These are phyloP conservation scores for Neofusicoccum umdonicola DNA, from an alignment of 2,329 filamentous ascomycete genomes.

Conservation along the genomic window DNA sequence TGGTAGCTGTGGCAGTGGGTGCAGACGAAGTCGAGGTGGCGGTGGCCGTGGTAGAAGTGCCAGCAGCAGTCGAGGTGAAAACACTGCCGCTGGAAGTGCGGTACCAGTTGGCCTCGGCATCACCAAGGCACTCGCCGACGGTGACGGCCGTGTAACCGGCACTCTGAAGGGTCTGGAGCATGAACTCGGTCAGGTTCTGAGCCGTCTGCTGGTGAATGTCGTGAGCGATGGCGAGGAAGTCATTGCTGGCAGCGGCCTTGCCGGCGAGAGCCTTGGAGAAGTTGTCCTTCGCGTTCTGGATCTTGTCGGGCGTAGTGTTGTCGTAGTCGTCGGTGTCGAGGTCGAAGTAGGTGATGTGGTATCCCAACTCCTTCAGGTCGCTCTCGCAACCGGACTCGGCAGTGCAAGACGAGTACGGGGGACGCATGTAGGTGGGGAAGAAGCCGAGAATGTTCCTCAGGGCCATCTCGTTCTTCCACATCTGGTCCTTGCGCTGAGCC, in stretches of 20 bases:
- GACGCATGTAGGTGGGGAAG: slow-evolving; percentile 56
- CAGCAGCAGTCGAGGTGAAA: slow-evolving; percentile 26
- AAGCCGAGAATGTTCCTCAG: slow-evolving; percentile 55
- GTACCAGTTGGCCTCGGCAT: slow-evolving; percentile 49
- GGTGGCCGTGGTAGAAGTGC: slow-evolving; percentile 28
- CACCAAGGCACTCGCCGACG: slow-evolving; percentile 48
- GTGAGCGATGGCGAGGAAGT: slow-evolving; percentile 55
- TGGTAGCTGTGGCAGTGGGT: slow-evolving; percentile 16
- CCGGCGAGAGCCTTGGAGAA: slow-evolving; percentile 49
- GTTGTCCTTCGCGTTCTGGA: slow-evolving; percentile 54
- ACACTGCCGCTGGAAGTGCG: slow-evolving; percentile 27
- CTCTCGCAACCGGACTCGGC: slow-evolving; percentile 38
- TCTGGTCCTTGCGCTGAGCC: slow-evolving; percentile 46
- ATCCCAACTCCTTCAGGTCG: slow-evolving; percentile 48
- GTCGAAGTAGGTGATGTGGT: slow-evolving; percentile 61
- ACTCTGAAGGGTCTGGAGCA: slow-evolving; percentile 40
- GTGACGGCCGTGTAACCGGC: slow-evolving; percentile 47
- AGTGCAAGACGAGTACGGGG: slow-evolving; percentile 49
- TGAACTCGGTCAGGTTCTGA: slow-evolving; percentile 43
- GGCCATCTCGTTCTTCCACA: slow-evolving; percentile 56
- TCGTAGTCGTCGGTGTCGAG: slow-evolving; percentile 62
- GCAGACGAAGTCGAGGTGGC: slow-evolving; percentile 28
- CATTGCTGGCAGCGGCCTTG: slow-evolving; percentile 28
- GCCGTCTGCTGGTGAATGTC: slow-evolving; percentile 49
- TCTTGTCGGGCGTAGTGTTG: slow-evolving; percentile 47